phyloP scores from a whole-genome alignment of 2,329 filamentous ascomycete genomes.

The Capronia americana region DNA sequence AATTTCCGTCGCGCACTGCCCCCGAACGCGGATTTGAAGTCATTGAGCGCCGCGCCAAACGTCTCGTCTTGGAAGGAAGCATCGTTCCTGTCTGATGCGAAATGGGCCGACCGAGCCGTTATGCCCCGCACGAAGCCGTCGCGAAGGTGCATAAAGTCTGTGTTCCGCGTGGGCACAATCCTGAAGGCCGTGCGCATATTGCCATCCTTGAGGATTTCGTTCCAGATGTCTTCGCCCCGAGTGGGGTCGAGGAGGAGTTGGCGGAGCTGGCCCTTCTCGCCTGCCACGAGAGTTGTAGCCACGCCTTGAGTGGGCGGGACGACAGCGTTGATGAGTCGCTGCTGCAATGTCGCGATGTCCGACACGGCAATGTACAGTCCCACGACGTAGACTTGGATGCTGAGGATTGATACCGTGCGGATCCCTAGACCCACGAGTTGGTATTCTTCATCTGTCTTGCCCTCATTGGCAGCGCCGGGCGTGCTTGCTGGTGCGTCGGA shows the following conservation, averaged over 20 bases:
- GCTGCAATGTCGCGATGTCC: constrained; percentile 82
- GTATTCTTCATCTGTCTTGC: constrained; percentile 69
- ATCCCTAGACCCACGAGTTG: constrained; percentile 87
- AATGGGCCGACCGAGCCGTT: constrained; percentile 70
- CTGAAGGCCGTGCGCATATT: constrained; percentile 79
- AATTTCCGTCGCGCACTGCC: constrained; percentile 71
- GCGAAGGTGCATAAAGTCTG: constrained; percentile 89
- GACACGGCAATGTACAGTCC: constrained; percentile 87
- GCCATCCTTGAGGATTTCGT: constrained; percentile 68
- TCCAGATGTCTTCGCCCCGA: constrained; percentile 76
- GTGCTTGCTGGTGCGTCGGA: constrained; percentile 47
- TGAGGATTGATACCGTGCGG: constrained; percentile 85
- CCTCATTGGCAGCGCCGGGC: constrained; percentile 46
- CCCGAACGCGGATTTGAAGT: constrained; percentile 83
- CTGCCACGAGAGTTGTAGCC: constrained; percentile 81
- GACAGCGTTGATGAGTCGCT: constrained; percentile 74
- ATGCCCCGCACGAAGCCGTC: constrained; percentile 91
- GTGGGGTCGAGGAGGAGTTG: constrained; percentile 71
- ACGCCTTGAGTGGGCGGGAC: constrained; percentile 48
- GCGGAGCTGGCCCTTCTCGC: constrained; percentile 78
- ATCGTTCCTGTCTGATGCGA: constrained; percentile 56
- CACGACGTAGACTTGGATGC: constrained; percentile 92
- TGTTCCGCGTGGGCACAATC: constrained; percentile 89
- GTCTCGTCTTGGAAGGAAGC: constrained; percentile 65
- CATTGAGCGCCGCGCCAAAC: constrained; percentile 75